Evolutionary conservation across 768 basidiomycete genomes (phyloP).

Genomic region (Mycena sanguinolenta): DNA sequence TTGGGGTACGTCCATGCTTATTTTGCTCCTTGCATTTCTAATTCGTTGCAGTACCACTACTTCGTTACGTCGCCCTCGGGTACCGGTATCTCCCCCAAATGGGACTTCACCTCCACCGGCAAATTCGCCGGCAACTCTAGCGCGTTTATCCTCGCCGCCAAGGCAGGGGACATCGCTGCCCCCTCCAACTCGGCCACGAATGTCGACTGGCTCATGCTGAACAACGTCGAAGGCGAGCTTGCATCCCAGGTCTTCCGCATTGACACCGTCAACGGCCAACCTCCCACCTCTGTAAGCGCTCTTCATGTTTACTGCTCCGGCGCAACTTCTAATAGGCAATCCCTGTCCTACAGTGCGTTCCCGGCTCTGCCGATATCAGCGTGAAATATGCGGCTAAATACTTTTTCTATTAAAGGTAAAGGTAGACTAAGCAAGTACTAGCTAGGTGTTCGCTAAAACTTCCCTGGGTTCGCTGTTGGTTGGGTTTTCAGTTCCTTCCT

Average conservation of each 20-base stretch:
- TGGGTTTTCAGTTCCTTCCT: slow-evolving; percentile 9
- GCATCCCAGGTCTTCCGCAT: slow-evolving; percentile 55
- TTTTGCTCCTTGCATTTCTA: neutral
- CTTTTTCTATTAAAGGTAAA: slow-evolving; percentile 30
- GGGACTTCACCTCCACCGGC: slow-evolving; percentile 55
- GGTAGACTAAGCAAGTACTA: too few relatives aligned
- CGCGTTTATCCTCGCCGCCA: slow-evolving; percentile 39
- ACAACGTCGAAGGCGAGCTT: slow-evolving; percentile 50
- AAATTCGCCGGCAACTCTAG: slow-evolving; percentile 25
- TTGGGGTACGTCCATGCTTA: slow-evolving; percentile 21
- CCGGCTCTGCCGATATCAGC: slow-evolving; percentile 27
- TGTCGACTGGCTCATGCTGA: slow-evolving; percentile 59
- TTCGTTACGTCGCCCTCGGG: slow-evolving; percentile 54
- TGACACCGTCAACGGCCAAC: slow-evolving; percentile 43
- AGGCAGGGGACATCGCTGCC: slow-evolving; percentile 44
- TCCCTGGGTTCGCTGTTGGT: neutral
- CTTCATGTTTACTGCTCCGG: neutral
- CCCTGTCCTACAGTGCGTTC: slow-evolving; percentile 23
- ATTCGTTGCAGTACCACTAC: slow-evolving; percentile 49
- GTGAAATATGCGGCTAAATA: slow-evolving; percentile 40
- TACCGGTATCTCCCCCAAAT: slow-evolving; percentile 50
- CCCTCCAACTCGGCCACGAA: slow-evolving; percentile 43
- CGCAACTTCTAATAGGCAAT: neutral
- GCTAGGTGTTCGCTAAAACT: neutral
- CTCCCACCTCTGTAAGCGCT: slow-evolving; percentile 48